Percentiles rank a stretch among this genome's conserved stretches.
These are phyloP conservation scores for Alnus rubra DNA, from an alignment of 306 rosid genomes.

Conservation along the genomic window DNA sequence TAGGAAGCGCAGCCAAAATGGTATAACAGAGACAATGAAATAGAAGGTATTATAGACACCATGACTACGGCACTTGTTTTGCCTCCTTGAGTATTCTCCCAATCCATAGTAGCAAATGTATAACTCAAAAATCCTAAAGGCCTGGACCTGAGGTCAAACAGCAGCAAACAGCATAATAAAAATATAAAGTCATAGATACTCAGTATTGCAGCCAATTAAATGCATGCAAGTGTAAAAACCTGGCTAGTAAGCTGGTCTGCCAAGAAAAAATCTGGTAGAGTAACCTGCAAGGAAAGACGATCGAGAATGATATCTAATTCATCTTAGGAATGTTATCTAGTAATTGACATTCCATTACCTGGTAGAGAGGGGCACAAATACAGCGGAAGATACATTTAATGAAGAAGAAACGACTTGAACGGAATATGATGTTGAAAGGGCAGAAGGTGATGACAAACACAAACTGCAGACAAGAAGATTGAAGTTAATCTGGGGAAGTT, in stretches of 20 bases:
- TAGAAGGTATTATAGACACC: conserved; percentile 50
- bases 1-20: conserved; percentile 65
- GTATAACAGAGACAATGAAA: conserved; percentile 50
- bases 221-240: conserved; percentile 37
- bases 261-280: conserved; percentile 55
- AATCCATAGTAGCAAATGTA: conserved; percentile 74
- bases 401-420: conserved; percentile 70
- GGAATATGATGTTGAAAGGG: conserved; percentile 59
- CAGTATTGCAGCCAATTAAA: conserved; percentile 9
- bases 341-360: conserved; percentile 35
- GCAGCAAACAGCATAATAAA: conserved; percentile 25
- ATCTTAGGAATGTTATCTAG: conserved; percentile 12
- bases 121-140: conserved; percentile 55
- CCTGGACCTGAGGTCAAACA: conserved; percentile 50
- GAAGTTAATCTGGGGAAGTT: neutral
- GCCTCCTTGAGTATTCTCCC: conserved; percentile 64
- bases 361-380: conserved; percentile 65
- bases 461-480: conserved; percentile 49
- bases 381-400: conserved; percentile 48
- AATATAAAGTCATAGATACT: conserved; percentile 7
- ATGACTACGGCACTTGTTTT: conserved; percentile 52
- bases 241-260: conserved; percentile 84
- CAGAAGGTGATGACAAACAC: conserved; percentile 51
- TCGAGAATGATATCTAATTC: neutral
- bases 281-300: conserved; percentile 45